Percentiles rank a stretch among this genome's conserved stretches.
These are phyloP conservation scores for Capsicum rhomboideum DNA, from an alignment of 257 asterid genomes.

Conservation along the genomic window DNA sequence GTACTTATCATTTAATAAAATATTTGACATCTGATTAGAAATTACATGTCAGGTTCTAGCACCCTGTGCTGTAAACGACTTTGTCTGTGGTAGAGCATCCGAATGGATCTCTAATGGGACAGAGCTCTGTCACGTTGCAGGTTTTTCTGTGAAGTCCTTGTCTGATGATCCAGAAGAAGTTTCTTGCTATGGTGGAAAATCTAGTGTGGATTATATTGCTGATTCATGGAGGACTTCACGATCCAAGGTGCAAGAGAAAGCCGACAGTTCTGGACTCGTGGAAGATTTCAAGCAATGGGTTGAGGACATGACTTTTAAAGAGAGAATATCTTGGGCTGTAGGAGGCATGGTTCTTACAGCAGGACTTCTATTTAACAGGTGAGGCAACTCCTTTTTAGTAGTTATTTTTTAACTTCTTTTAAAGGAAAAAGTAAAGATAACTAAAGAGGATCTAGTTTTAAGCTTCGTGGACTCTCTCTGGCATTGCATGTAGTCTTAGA, in stretches of 20 bases:
- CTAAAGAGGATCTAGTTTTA: not conserved
- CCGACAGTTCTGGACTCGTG: slow-evolving; percentile 17
- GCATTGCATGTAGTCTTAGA: not conserved
- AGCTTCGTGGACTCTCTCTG: not conserved
- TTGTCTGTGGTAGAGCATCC: slow-evolving; percentile 93
- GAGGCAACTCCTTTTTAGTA: slow-evolving; percentile 9
- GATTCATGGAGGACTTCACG: slow-evolving; percentile 56
- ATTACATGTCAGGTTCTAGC: slow-evolving; percentile 68
- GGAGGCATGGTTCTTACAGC: slow-evolving; percentile 99
- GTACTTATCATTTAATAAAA: not conserved
- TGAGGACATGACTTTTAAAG: slow-evolving; percentile 45
- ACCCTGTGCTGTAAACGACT: slow-evolving; percentile 80
- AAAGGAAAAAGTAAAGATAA: not conserved
- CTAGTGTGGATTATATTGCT: slow-evolving; percentile 55
- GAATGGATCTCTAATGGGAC: slow-evolving; percentile 98
- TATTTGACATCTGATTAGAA: slow-evolving; percentile 16
- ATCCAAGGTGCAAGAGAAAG: slow-evolving; percentile 32
- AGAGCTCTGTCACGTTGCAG: slow-evolving; percentile 85
- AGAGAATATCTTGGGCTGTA: slow-evolving; percentile 90
- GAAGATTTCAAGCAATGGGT: slow-evolving; percentile 63
- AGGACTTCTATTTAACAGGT: slow-evolving; percentile 84
- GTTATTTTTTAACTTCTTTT: not conserved
- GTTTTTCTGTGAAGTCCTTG: slow-evolving; percentile 61
- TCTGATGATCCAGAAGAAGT: slow-evolving; percentile 44
- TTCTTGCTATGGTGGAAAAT: slow-evolving; percentile 86